Percentiles rank a stretch among this genome's conserved stretches.
Conservation (phyloP, 768 basidiomycete species). For the Lyophyllum decastes region DNA sequence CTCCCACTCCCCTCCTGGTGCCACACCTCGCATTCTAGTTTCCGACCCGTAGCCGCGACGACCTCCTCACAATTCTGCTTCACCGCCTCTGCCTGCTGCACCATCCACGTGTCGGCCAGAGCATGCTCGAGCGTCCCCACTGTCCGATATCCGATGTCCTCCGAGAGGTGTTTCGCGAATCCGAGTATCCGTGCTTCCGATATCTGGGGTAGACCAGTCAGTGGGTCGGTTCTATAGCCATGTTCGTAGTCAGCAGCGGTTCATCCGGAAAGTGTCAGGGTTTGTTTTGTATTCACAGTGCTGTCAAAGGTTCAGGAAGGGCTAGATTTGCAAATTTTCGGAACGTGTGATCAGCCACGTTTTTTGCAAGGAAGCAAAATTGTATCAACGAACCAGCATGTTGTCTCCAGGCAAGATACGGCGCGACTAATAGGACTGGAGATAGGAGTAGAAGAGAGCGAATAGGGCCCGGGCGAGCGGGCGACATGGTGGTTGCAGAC, state of each 20-base stretch:
- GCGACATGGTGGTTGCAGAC: slow-evolving; percentile 16
- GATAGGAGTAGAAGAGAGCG: slow-evolving; percentile 56
- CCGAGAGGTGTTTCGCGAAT: slow-evolving; percentile 69
- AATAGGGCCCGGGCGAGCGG: slow-evolving; percentile 55
- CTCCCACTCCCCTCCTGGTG: slow-evolving; percentile 85
- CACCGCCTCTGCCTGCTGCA: slow-evolving; percentile 62
- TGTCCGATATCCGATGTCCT: slow-evolving; percentile 87
- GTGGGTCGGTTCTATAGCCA: slow-evolving; percentile 42
- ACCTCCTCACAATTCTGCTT: slow-evolving; percentile 62
- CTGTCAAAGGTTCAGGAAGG: slow-evolving; percentile 57
- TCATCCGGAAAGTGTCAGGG: not conserved
- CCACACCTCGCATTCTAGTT: slow-evolving; percentile 91
- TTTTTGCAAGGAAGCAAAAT: not conserved
- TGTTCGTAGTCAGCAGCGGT: not conserved
- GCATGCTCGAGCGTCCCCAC: slow-evolving; percentile 92
- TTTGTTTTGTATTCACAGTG: slow-evolving; percentile 41
- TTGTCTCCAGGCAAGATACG: slow-evolving; percentile 47
- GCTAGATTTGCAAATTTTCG: slow-evolving; percentile 31
- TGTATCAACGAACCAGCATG: slow-evolving; percentile 46
- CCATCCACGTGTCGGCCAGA: slow-evolving; percentile 80
- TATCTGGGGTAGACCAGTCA: slow-evolving; percentile 64
- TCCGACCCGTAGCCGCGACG: slow-evolving; percentile 44
- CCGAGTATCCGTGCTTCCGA: slow-evolving; percentile 71
- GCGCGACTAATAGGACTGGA: slow-evolving; percentile 54
- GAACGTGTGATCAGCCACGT: slow-evolving; percentile 5